Conservation (phyloP, 2,329 filamentous ascomycete species). For the Endocalyx cinctus region DNA sequence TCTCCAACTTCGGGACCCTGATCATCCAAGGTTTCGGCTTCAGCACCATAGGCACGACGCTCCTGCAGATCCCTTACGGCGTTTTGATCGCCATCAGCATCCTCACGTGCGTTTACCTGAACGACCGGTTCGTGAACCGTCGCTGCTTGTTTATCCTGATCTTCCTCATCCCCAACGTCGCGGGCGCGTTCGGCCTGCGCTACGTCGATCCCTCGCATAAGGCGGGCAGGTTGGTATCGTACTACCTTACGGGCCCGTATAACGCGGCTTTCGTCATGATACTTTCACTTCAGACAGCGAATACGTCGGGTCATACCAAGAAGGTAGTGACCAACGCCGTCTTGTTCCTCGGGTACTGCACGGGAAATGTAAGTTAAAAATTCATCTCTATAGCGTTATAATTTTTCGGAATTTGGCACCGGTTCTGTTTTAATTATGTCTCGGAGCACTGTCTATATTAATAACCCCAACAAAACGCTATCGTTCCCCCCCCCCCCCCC, state of each 20-base stretch:
- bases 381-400: neutral
- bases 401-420: neutral
- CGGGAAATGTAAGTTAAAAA: constrained; percentile 35
- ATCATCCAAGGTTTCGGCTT: constrained; percentile 55
- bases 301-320: constrained; percentile 50
- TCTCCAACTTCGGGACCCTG: constrained; percentile 54
- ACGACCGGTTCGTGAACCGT: constrained; percentile 16
- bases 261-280: constrained; percentile 49
- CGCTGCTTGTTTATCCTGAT: constrained; percentile 36
- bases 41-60: constrained; percentile 46
- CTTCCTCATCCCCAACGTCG: constrained; percentile 47
- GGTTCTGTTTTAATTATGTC: constrained; percentile 1
- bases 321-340: constrained; percentile 56
- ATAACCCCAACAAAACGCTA: too few species aligned
- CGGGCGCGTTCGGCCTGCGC: constrained; percentile 47
- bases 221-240: constrained; percentile 46
- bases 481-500: too few species aligned
- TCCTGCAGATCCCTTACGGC: constrained; percentile 44
- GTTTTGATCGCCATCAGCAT: constrained; percentile 18
- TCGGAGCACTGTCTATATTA: too few species aligned
- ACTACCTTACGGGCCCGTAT: constrained; percentile 52
- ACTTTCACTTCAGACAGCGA: constrained; percentile 33
- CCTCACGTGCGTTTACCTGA: constrained; percentile 15
- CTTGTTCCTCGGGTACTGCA: constrained; percentile 48
- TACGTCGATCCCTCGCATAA: constrained; percentile 40